Evolutionary conservation across 805 yeast species (phyloP), one percentile per base, ranked within the genome.

Genomic region (Maudiozyma turicensis): DNA sequence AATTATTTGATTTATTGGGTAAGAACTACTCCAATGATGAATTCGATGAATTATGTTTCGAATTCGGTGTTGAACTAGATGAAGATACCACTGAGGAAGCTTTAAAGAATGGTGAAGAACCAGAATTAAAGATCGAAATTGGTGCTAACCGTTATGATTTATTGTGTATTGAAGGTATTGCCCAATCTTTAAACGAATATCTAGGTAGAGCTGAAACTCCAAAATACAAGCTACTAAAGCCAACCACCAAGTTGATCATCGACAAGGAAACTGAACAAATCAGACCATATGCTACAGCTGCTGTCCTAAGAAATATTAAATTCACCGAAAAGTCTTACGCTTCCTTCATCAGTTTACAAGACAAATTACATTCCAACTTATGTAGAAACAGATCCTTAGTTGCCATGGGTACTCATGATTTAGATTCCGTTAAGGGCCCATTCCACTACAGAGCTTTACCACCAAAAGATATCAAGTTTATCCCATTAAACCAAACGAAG

Each of bases 61-160:
- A 91, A 64, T 93, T 90, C 59, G 99, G 99, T 60, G 82, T 93
- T 58, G 99, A 93, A 73, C 78, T 93, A 53, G 99, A 93, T 67
- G 99, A 95, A 72, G 98, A 95, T 68, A 88, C 95, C 64, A 86
- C 95, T 41, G 87, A 84, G 50, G 71, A 67, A 57, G 71, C 71
- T 35, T 52, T 67, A 50, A 66, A 64, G 47, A 54, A 50, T 39
- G 72, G 68, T 40, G 82, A 84, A 56, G 79, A 76, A 66, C 97
- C 99, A n/a, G 95, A 91, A 70, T 77, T 87, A 61, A 93, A 93
- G 72, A 88, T 93, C 62, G 99, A 93, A 69, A 82, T 95, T 55
- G 97, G 96, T 50, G 99, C 99, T 54, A 93, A 93, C 72, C 85
- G 99, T 75, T 95, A 93, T 65, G 99, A 93, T 68, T 81, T 93